Evolutionary conservation across 2,329 filamentous ascomycete species (phyloP).

Genomic region (Sordariomycetes sp.): DNA sequence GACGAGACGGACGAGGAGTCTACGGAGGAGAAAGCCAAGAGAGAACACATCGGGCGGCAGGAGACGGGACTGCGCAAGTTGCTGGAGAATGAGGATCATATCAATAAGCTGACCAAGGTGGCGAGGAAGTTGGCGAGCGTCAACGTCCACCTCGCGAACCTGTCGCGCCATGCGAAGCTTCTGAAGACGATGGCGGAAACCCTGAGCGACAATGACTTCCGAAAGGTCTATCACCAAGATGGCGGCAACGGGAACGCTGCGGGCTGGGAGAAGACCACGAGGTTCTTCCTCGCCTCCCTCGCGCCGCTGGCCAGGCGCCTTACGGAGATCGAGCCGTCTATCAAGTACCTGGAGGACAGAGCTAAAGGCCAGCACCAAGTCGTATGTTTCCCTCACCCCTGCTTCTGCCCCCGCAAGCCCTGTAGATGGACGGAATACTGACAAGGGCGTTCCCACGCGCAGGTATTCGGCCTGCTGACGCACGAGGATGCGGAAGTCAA

Average conservation of each 20-base stretch:
- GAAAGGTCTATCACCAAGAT: neutral
- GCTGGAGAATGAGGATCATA: neutral
- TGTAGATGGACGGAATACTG: neutral
- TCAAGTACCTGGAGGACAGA: conserved; percentile 5
- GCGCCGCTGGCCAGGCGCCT: conserved; percentile 5
- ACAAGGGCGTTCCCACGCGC: neutral
- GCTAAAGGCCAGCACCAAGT: conserved; percentile 6
- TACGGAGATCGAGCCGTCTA: conserved; percentile 1
- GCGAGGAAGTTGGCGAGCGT: conserved; percentile 5
- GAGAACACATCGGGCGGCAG: neutral
- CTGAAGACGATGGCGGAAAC: conserved; percentile 2
- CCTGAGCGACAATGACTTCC: neutral
- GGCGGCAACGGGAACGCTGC: neutral
- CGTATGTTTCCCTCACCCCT: neutral
- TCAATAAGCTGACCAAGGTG: conserved; percentile 5
- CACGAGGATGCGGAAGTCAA: conserved; percentile 7
- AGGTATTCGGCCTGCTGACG: conserved; percentile 7
- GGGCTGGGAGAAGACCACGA: neutral
- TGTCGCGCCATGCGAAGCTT: conserved; percentile 5
- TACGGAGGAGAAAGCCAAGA: neutral
- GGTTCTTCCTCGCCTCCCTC: neutral
- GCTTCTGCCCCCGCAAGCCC: no score
- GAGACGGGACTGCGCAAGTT: neutral
- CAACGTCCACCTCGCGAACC: conserved; percentile 7
- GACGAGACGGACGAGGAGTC: neutral